Conservation (phyloP, 1,284 basidiomycete species). For the Leccinum pallidistipes region DNA sequence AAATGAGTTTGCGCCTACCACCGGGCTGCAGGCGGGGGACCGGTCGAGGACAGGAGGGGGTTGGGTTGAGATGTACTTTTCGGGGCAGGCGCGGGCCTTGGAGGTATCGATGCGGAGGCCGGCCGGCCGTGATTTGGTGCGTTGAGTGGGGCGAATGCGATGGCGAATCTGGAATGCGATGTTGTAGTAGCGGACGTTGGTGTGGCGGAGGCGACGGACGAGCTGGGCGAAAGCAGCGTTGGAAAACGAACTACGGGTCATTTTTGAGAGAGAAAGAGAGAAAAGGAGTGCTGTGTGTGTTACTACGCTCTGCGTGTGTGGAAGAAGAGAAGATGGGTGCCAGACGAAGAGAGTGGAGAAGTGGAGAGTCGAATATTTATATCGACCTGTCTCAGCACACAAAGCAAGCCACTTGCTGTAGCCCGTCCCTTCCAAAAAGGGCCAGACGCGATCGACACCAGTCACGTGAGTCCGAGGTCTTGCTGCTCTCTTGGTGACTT, state of each 20-base stretch:
- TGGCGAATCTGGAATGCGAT: constrained; percentile 40
- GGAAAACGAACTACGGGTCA: constrained; percentile 26
- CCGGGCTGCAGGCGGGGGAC: not conserved
- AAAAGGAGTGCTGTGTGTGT: not conserved
- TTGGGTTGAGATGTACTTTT: constrained; percentile 37
- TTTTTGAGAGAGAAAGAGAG: constrained; percentile 7
- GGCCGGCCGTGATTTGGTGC: constrained; percentile 48
- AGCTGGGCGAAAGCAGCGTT: constrained; percentile 37
- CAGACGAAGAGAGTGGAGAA: not conserved
- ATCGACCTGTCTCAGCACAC: constrained; percentile 20
- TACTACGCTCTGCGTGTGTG: not conserved
- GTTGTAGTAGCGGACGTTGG: constrained; percentile 42
- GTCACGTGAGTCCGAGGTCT: constrained; percentile 4
- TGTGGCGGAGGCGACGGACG: constrained; percentile 39
- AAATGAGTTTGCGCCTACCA: too few species aligned
- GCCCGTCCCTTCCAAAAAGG: not conserved
- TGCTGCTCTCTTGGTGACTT: not conserved
- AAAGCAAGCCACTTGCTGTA: constrained; percentile 9
- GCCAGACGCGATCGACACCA: constrained; percentile 9
- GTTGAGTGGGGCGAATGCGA: constrained; percentile 35
- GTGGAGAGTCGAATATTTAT: not conserved
- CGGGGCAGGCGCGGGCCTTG: constrained; percentile 42
- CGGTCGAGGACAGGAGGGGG: constrained; percentile 47
- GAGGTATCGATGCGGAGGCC: constrained; percentile 44
- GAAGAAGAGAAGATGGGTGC: constrained; percentile 5